Evolutionary conservation across 1,284 basidiomycete species (phyloP).

Genomic region (Peniophora sp.): DNA sequence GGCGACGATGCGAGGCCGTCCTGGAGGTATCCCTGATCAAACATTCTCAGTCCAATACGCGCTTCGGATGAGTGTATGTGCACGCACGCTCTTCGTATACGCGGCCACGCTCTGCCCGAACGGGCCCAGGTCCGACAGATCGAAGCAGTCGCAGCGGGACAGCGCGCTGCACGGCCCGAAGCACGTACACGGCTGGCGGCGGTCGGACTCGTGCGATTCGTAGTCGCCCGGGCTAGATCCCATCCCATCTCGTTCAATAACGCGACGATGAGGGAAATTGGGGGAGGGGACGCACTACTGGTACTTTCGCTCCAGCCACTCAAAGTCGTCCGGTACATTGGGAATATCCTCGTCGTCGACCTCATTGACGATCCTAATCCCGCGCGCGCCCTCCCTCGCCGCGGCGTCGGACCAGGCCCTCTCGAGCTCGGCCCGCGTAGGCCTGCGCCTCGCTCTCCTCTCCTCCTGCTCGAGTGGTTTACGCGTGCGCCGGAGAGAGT

Average conservation of each 20-base stretch:
- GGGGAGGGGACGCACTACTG: not conserved
- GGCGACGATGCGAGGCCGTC: not conserved
- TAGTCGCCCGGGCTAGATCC: not conserved
- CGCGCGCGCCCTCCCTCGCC: not conserved
- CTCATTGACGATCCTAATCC: slow-evolving; percentile 1
- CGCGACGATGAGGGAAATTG: too few relatives aligned
- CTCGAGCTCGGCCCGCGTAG: not conserved
- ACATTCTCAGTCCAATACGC: too few relatives aligned
- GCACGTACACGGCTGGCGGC: not conserved
- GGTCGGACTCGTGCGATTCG: not conserved
- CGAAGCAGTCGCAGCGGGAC: not conserved
- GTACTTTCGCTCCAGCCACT: slow-evolving; percentile 3
- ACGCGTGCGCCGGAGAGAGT: not conserved
- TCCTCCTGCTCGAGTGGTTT: not conserved
- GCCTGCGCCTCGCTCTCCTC: not conserved
- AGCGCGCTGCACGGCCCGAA: not conserved
- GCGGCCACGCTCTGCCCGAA: not conserved
- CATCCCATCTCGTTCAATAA: too few relatives aligned
- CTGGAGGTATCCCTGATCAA: too few relatives aligned
- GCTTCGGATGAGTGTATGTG: not conserved
- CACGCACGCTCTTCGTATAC: not conserved
- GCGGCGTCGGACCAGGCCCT: not conserved
- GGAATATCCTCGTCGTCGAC: slow-evolving; percentile 2
- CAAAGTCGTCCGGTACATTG: not conserved
- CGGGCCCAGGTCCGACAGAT: not conserved